phyloP scores from a whole-genome alignment of 805 yeast species.

The Komagataella kurtzmanii region DNA sequence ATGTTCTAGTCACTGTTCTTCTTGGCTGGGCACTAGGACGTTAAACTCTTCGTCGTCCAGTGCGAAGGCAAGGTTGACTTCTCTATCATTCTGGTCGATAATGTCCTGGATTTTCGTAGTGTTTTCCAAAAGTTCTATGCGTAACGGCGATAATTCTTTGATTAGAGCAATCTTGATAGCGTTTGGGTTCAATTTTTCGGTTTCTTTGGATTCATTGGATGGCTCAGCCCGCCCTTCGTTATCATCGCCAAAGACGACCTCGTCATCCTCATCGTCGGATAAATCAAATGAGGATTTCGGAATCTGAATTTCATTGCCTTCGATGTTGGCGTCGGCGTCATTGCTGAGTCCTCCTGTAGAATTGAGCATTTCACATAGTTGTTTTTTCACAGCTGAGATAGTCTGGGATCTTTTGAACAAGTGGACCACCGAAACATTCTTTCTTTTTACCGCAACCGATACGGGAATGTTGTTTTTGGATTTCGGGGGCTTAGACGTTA shows the following conservation, averaged over 20 bases:
- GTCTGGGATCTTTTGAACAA: slow-evolving; percentile 11
- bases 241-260: slow-evolving; percentile 16
- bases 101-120: background rate
- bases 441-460: slow-evolving; percentile 19
- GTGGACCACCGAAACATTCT: slow-evolving; percentile 20
- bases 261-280: slow-evolving; percentile 16
- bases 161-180: slow-evolving; percentile 28
- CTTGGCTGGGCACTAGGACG: slow-evolving; percentile 9
- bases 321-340: slow-evolving; percentile 14
- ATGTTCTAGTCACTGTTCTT: background rate
- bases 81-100: background rate
- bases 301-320: slow-evolving; percentile 22
- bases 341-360: slow-evolving; percentile 32
- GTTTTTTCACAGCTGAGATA: slow-evolving; percentile 12
- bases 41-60: slow-evolving; percentile 22
- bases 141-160: slow-evolving; percentile 16
- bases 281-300: slow-evolving; percentile 23
- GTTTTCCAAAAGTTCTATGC: slow-evolving; percentile 1
- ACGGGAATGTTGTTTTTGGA: slow-evolving; percentile 5
- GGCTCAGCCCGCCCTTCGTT: background rate
- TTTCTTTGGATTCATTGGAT: background rate
- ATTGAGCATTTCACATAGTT: slow-evolving; percentile 25
- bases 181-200: slow-evolving; percentile 4
- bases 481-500: background rate
- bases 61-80: slow-evolving; percentile 22